A percentile compares a stretch with the other conserved stretches of the same genome.
Conservation (phyloP, 257 asterid species). For the Solanum etuberosum region DNA sequence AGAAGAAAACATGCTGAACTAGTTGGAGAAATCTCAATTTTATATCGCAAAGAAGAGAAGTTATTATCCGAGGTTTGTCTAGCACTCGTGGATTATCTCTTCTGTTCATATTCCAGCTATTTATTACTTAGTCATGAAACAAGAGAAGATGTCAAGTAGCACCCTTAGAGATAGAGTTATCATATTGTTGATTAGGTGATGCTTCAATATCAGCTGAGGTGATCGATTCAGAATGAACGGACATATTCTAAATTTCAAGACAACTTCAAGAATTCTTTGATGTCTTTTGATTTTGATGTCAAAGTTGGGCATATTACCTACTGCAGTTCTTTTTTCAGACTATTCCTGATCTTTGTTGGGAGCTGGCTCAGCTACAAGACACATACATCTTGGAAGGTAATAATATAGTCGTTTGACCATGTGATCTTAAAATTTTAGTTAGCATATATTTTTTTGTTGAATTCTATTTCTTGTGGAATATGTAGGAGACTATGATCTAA, state of each 20-base stretch:
- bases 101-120: not conserved
- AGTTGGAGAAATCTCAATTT: conserved; percentile 78
- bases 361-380: conserved; percentile 96
- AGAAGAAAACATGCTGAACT: conserved; percentile 99
- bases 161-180: not conserved
- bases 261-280: not conserved
- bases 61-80: conserved; percentile 70
- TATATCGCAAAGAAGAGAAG: conserved; percentile 84
- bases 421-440: not conserved
- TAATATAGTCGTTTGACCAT: not conserved
- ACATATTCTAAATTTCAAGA: not conserved
- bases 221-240: not conserved
- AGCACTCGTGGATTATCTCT: not conserved
- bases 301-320: conserved; percentile 2
- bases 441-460: not conserved
- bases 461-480: not conserved
- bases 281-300: not conserved
- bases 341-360: conserved; percentile 94
- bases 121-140: not conserved
- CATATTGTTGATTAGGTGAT: not conserved
- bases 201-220: not conserved
- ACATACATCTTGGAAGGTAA: conserved; percentile 94
- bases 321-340: conserved; percentile 42
- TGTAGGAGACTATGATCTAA: conserved; percentile 92
- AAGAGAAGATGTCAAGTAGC: not conserved